phyloP scores from a whole-genome alignment of 148 eudicot species.

The Hydrangea macrophylla region DNA sequence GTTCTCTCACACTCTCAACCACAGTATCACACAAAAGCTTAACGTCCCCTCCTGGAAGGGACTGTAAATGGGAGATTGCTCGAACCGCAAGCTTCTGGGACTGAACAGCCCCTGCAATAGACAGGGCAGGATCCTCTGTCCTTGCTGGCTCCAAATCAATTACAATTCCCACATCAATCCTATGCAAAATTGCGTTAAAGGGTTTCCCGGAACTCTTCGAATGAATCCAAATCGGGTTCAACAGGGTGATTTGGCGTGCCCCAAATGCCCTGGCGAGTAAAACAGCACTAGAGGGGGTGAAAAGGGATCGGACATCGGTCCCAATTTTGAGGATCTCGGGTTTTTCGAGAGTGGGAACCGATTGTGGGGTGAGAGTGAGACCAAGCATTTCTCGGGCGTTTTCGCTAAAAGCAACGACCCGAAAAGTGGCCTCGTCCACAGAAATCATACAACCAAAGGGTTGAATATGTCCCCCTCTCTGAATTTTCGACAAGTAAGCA shows the following conservation, averaged over 20 bases:
- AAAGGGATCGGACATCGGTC: conserved; percentile 60
- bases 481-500: conserved; percentile 74
- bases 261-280: conserved; percentile 64
- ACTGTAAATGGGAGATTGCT: conserved; percentile 77
- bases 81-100: conserved; percentile 91
- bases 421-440: conserved; percentile 51
- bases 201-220: conserved; percentile 73
- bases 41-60: conserved; percentile 85
- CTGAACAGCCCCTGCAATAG: conserved; percentile 92
- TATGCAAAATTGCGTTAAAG: conserved; percentile 84
- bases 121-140: conserved; percentile 80
- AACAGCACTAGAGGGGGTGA: conserved; percentile 45
- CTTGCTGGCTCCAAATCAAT: conserved; percentile 92
- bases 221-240: conserved; percentile 87
- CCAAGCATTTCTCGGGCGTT: conserved; percentile 70
- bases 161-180: conserved; percentile 89
- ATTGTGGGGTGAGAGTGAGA: conserved; percentile 46
- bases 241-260: conserved; percentile 62
- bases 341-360: conserved; percentile 55
- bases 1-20: conserved; percentile 70
- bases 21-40: conserved; percentile 85
- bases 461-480: conserved; percentile 81
- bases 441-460: conserved; percentile 89
- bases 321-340: conserved; percentile 53
- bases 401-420: conserved; percentile 65